Evolutionary conservation across 129 eudicot genomes (phyloP), one percentile per base, ranked within the genome.

Genomic region (Tagetes patula): DNA sequence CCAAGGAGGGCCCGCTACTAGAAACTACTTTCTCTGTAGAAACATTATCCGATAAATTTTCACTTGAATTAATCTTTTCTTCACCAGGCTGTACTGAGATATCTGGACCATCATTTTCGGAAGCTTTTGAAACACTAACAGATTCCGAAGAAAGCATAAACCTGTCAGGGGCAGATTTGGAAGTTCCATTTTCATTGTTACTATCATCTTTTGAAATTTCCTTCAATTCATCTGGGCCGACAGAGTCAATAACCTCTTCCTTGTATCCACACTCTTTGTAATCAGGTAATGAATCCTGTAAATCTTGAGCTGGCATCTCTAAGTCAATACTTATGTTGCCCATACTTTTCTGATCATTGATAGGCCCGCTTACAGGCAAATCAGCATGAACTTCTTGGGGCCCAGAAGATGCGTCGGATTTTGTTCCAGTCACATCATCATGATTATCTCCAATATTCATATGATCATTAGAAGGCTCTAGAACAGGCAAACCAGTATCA

Each of bases 261-360:
- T 79, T 69, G 69, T 70, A 38, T 76, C 65, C 77, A 74, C 56
- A 3, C 30, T 82, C 74, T 72, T 76, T 60, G 42, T 36, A 36
- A 60, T 60, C 43, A 11, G 27, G 43, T 11, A 34, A 4, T 34
- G 43, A 34, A 60, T 60, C 13, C 43, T 60, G 66, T 36, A 48
- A 64, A 69, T 63, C 52, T 60, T 69, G 68, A 80, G 20, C 37
- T 45, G 75, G 46, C 40, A 46, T 62, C 72, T 79, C 70, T 10
- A 9, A 33, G 4, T 34, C 42, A 60, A 60, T 60, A 60, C 66
- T 36, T 60, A 4, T 1, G 20, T 60, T 3, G 66, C 66, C 66
- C 61, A 14, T 42, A 42, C 58, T 62, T n/a, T 5, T 33, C 34
- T 65, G 49, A 30, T 48, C 67, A 39, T 11, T 38, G 48, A 41